Percentiles rank a stretch among this genome's conserved stretches.
These are phyloP conservation scores for Noccaea caerulescens DNA, from an alignment of 345 rosid species.

Conservation along the genomic window DNA sequence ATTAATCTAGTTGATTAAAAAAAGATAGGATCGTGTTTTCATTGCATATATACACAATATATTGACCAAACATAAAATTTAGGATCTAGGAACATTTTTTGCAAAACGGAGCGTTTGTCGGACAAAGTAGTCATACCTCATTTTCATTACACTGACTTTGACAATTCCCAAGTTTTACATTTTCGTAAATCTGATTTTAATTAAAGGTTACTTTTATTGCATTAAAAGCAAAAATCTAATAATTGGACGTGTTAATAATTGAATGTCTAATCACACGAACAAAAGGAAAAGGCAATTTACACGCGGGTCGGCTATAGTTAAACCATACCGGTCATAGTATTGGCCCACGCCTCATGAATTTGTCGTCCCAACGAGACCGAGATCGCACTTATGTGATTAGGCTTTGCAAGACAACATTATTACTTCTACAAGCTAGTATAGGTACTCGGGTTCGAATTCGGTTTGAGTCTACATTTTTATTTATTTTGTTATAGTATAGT, in stretches of 20 bases:
- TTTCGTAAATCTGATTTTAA: background rate
- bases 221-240: conserved; percentile 13
- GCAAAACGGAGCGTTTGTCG: conserved; percentile 32
- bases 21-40: background rate
- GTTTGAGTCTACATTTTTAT: background rate
- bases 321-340: conserved; percentile 11
- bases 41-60: background rate
- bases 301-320: conserved; percentile 36
- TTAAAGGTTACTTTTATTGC: background rate
- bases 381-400: conserved; percentile 18
- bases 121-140: conserved; percentile 25
- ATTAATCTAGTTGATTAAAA: background rate
- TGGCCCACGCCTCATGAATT: conserved; percentile 37
- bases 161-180: conserved; percentile 6
- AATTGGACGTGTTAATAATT: conserved; percentile 21
- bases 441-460: background rate
- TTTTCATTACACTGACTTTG: conserved; percentile 23
- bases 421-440: background rate
- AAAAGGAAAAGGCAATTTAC: conserved; percentile 19
- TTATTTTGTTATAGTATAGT: background rate
- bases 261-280: conserved; percentile 40
- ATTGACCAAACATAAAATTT: conserved; percentile 2
- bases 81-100: conserved; percentile 25
- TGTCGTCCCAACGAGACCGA: conserved; percentile 21
- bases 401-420: conserved; percentile 31